Evolutionary conservation across 441 rosid genomes (phyloP), one percentile per base, ranked within the genome.

Genomic region (Pelargonium fulgidum): DNA sequence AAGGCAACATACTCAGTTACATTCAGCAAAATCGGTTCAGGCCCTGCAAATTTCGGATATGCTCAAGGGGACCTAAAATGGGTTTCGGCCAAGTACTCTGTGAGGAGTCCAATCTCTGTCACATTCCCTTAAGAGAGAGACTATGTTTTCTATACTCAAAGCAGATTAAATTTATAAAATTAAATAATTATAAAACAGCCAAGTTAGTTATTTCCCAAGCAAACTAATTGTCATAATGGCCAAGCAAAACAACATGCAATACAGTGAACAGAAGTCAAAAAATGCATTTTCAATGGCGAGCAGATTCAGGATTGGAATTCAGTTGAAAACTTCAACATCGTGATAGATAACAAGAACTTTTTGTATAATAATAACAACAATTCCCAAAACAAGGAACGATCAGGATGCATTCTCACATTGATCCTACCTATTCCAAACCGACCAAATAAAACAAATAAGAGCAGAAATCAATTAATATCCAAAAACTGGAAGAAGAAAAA

Each of bases 31-130:
- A 19, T 16, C 26, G 73, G 65, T 0, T 64, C 74, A 5, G 52
- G 68, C 56, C 24, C 59, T 54, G 45, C 24, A 7, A 24, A 54
- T 2, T 67, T 67, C n/a, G 68, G 68, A 68, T 71, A 54, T 50
- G 50, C 68, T 64, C 83, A 81, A 52, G 83, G 85, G 14, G 76
- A 66, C 68, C 67, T 82, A 54, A 65, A 59, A 69, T 81, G 90
- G 85, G 65, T 65, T 45, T 79, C 83, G 7, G 62, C 73, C 26
- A 78, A 67, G 64, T 58, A 80, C 71, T 68, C 54, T 13, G 83
- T 77, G 33, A 77, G 81, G 65, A 82, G 85, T 66, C 85, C 81
- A 29, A 80, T 84, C 68, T 79, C 83, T 9, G 77, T 68, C 20
- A 73, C 69, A 62, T 62, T 62, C 22, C 36, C 50, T 0, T 45